A percentile compares a stretch with the other conserved stretches of the same genome.
These are phyloP conservation scores for Telopea speciosissima DNA, from an alignment of 177 flowering plant genomes.

Conservation along the genomic window DNA sequence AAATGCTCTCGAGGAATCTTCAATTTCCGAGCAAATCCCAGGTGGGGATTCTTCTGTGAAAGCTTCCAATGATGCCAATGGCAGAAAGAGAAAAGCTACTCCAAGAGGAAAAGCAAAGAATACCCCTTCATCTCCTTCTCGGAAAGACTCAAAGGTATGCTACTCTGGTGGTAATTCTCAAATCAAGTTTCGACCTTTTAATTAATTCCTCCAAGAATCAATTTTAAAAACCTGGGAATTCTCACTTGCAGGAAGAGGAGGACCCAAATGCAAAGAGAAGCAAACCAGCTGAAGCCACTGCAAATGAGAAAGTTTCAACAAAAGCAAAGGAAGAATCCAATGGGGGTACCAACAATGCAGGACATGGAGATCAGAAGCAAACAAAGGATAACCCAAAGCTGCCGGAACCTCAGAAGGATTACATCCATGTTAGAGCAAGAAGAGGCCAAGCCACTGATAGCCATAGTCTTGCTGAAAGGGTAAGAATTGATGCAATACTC, in stretches of 20 bases:
- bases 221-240: background rate
- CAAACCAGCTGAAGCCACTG: slow-evolving; percentile 33
- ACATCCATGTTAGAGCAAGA: slow-evolving; percentile 92
- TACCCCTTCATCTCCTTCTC: slow-evolving; percentile 21
- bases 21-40: slow-evolving; percentile 44
- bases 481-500: slow-evolving; percentile 24
- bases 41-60: slow-evolving; percentile 25
- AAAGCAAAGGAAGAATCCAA: slow-evolving; percentile 33
- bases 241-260: slow-evolving; percentile 37
- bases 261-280: slow-evolving; percentile 43
- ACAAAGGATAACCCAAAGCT: slow-evolving; percentile 43
- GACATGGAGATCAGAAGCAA: slow-evolving; percentile 29
- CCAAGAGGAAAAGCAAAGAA: slow-evolving; percentile 40
- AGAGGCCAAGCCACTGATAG: slow-evolving; percentile 98
- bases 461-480: slow-evolving; percentile 96
- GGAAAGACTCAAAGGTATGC: slow-evolving; percentile 34
- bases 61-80: slow-evolving; percentile 22
- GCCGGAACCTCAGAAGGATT: slow-evolving; percentile 77
- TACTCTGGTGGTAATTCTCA: background rate
- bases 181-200: background rate
- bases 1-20: slow-evolving; percentile 49
- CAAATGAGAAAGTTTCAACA: slow-evolving; percentile 17
- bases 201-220: background rate
- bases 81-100: slow-evolving; percentile 52
- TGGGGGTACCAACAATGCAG: slow-evolving; percentile 10